Evolutionary conservation across 1,284 basidiomycete species (phyloP), one percentile per base, ranked within the genome.

Genomic region (Sanghuangporus baumii): DNA sequence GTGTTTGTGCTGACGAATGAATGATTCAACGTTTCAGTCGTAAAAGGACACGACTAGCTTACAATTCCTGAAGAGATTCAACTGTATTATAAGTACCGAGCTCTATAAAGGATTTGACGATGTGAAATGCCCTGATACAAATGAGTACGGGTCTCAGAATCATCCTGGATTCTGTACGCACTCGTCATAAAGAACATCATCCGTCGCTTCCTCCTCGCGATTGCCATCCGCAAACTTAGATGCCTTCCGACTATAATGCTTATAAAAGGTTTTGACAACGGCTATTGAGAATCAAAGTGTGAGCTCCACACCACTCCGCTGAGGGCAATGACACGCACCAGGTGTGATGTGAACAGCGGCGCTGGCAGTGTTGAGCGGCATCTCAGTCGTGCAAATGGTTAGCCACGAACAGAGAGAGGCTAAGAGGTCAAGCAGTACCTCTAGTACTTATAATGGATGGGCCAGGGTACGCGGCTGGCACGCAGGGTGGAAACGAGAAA

Each of bases 181-280:
- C 84, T 87, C 79, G 71, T 87, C 83, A 68, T 82, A 87, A 66
- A 86, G 76, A 34, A 87, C 78, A 65, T 86, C 82, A 65, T 87
- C 85, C 61, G 79, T 80, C 14, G 79, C 79, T 38, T 78, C 75
- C 43, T 76, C 72, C 18, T 74, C 69, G 3, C 57, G 40, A 36
- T 74, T 72, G 0, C 73, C 73, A 3, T 78, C 69, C 55, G 75
- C 77, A 14, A 75, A 66, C 61, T 80, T 81, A 36, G 69, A 70
- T 3, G 75, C 76, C 66, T 80, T 83, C 12, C 74, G 76, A 67
- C 78, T 78, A 48, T 79, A 80, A 69, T 91, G 89, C 61, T 80
- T 77, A 57, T 84, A 71, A 65, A 91, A 80, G 0, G 88, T 90
- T 70, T 85, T 82, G 55, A 86, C 64, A 16, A 81, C 73, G 16